A percentile compares a stretch with the other conserved stretches of the same genome.
These are phyloP conservation scores for Cercospora zeina DNA, from an alignment of 2,329 filamentous ascomycete species.

Conservation along the genomic window DNA sequence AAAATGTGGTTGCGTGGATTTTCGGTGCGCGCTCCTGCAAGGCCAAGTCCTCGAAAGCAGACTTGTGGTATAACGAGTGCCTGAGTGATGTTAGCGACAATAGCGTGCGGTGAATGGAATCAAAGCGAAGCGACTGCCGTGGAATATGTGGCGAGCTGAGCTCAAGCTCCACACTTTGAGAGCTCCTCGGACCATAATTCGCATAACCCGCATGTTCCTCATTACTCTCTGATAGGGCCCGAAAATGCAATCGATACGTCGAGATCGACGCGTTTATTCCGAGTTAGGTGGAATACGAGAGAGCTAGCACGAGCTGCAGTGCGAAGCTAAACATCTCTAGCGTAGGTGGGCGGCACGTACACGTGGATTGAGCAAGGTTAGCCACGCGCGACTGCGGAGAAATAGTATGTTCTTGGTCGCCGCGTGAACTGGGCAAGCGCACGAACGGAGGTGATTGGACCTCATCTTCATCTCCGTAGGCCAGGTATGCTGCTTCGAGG, in stretches of 20 bases:
- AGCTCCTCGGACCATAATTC: not conserved
- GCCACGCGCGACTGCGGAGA: constrained; percentile 9
- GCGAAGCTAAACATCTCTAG: not conserved
- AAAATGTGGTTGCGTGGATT: not conserved
- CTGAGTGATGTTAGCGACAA: not conserved
- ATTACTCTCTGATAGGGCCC: constrained; percentile 2
- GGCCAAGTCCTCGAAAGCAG: not conserved
- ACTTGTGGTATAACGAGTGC: not conserved
- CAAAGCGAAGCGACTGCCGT: not conserved
- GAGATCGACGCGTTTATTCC: not conserved
- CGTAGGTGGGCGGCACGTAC: not conserved
- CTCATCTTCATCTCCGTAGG: not conserved
- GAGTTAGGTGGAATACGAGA: constrained; percentile 3
- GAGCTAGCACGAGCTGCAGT: not conserved
- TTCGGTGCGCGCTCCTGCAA: not conserved
- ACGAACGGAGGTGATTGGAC: not conserved
- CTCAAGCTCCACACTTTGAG: not conserved
- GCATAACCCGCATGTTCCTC: not conserved
- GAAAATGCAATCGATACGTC: not conserved
- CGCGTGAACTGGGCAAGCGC: not conserved
- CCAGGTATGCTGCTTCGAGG: not conserved
- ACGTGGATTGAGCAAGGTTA: not conserved
- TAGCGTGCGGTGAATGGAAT: not conserved
- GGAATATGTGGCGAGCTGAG: constrained; percentile 2
- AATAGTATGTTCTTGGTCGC: not conserved